phyloP scores from a whole-genome alignment of 2,329 filamentous ascomycete species.

The Polychaeton citri region DNA sequence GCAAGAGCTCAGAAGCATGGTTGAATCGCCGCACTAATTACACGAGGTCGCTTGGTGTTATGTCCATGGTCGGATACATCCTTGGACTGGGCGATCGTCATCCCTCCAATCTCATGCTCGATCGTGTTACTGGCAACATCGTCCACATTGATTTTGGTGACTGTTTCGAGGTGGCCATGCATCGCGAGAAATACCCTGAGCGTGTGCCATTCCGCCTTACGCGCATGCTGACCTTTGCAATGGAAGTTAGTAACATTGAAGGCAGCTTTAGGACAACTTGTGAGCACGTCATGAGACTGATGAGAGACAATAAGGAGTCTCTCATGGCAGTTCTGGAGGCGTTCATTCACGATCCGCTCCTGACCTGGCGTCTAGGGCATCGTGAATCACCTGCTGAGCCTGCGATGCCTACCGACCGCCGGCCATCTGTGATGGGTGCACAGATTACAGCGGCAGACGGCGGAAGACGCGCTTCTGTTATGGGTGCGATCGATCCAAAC shows the following conservation, averaged over 20 bases:
- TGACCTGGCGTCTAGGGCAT: constrained; percentile 78
- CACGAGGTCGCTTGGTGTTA: constrained; percentile 89
- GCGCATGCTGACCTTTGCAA: constrained; percentile 97
- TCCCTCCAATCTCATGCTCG: constrained; percentile 94
- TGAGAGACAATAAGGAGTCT: constrained; percentile 94
- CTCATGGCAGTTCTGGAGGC: constrained; percentile 97
- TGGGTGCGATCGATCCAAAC: constrained; percentile 15
- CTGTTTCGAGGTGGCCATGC: constrained; percentile 99
- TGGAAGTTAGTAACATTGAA: constrained; percentile 99
- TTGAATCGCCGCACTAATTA: constrained; percentile 97
- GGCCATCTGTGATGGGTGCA: constrained; percentile 43
- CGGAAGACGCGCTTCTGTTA: constrained; percentile 17
- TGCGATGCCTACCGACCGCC: constrained; percentile 47
- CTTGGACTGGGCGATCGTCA: constrained; percentile 92
- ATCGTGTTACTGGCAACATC: constrained; percentile 89
- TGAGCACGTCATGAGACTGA: constrained; percentile 94
- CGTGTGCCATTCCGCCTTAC: constrained; percentile 95
- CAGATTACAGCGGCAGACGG: constrained; percentile 17
- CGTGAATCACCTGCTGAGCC: constrained; percentile 48
- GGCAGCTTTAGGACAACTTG: constrained; percentile 97
- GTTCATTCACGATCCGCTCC: constrained; percentile 97
- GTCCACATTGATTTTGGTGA: constrained; percentile 99
- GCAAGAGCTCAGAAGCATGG: constrained; percentile 95
- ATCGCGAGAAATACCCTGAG: constrained; percentile 97
- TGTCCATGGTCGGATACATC: constrained; percentile 99